Base-by-base conservation (phyloP, 495 filamentous ascomycete species). In the Achaetomiella virescens region DNA sequence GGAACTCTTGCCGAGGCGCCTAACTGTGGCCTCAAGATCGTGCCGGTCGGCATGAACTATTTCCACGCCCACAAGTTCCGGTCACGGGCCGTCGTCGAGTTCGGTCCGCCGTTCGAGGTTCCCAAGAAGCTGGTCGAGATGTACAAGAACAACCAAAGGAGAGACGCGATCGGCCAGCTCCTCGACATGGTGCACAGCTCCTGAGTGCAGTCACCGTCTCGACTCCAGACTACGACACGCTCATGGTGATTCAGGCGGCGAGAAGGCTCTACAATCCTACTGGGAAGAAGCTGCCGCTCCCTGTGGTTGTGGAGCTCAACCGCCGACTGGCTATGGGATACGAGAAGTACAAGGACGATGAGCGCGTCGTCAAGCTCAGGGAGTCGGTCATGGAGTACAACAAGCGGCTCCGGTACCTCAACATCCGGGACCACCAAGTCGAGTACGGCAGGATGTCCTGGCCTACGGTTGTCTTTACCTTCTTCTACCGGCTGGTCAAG, bases 11-110 rank as follows among this genome's bases (percentile, higher is more conserved):
- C 88, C n/a, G 84, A 87, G 38, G 81, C 90, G 45, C 93, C 91
- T 4, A 79, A 95, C 59, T 96, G 87, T 66, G 91, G 87, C n/a
- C 67, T 99, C 59, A 95, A 89, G 69, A 97, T 99, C 62, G 88
- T 99, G n/a, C 95, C 95, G n/a, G 92, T 90, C 47, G 95, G 95
- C 57, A 97, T 97, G 93, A 99, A 99, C 66, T 99, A 99, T 71
- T 99, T 99, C 73, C 93, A 99, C 71, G 88, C 93, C 5, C 93
- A 99, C 74, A 99, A 97, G 68, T 99, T 99, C 72, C 85, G 93
- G 17, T 99, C 93, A 47, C 81, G 93, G 66, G 95, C 95, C 36
- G 93, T 99, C 2, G 83, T 99, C 56, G 93, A 99, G 62, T 99
- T 99, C 67, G 93, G 95, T 20, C 84, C 78, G 24, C 91, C 93